Evolutionary conservation across 352 stramenopile species (phyloP), one percentile per base, ranked within the genome.

Genomic region (Phytophthora megakarya): DNA sequence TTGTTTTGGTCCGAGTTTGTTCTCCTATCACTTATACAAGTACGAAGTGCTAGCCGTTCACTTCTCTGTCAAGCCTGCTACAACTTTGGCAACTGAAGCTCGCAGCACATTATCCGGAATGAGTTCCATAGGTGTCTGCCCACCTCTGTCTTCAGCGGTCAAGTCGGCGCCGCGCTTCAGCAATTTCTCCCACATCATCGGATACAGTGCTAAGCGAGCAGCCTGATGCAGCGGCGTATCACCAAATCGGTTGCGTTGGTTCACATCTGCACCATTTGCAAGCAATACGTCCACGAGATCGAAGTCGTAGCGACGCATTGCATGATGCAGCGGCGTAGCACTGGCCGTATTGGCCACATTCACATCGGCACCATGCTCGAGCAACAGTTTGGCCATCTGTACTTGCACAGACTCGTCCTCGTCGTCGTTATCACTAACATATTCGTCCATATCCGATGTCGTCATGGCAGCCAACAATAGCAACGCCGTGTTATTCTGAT

Each of bases 141-240:
- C 70, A 1, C 39, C 37, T 52, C 51, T 60, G 52, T 75, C 65
- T 57, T 67, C 25, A 12, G 43, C 54, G 5, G 19, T 55, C 32
- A 63, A 55, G 37, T 70, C 38, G 10, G 69, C 69, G 15, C 69
- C 69, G 48, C 61, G 33, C 32, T 48, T 53, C 21, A 78, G 43
- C 30, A 78, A 50, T 32, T 64, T 63, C 35, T 68, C 28, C 69
- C 69, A 76, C 44, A 73, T 72, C n/a, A 55, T 37, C 13, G 69
- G 64, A 30, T 60, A 62, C 9, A 76, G 51, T 5, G 69, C 69
- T 25, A 76, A 44, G 15, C 64, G 64, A 5, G 64, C 69, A 3
- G 64, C 64, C 19, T 76, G 69, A 23, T 76, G 69, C 44, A 78
- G 48, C 11, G 70, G 70, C 10, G 70, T 66, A 60, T 78, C 70